Evolutionary conservation across 768 basidiomycete species (phyloP), one percentile per base, ranked within the genome.

Genomic region (Suillus clintonianus): DNA sequence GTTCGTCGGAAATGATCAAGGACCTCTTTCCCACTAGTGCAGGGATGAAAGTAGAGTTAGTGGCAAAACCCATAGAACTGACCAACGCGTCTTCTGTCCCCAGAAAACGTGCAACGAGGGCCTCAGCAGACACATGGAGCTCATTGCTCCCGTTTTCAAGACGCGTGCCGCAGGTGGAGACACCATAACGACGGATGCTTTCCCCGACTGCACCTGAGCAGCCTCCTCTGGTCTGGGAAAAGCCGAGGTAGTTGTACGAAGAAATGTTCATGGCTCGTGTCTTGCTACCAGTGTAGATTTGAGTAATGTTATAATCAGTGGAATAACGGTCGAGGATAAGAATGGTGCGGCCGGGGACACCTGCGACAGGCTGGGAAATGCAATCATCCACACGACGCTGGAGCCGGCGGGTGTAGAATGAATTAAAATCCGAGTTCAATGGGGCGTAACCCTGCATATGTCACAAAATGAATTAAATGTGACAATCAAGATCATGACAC

Each of bases 171-270:
- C 88, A 89, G 0, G 89, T 80, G 3, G 89, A 86, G 19, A 95
- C 77, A 30, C 97, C 97, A 71, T 95, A 96, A 4, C 88, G 86
- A 66, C 81, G 83, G 74, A 99, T 86, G 22, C 83, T 79, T 66
- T 92, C 90, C 72, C 96, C 95, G 9, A 94, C 96, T 6, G 93
- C 94, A 72, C 99, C 97, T 9, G 97, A 94, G 73, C 95, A 97
- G 7, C 92, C 92, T 15, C 97, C 97, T 4, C 86, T 85, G 17
- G 90, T 91, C 73, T 97, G 94, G 0, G 97, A 97, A 72, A 99
- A 99, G 4, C 97, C 97, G 70, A 99, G 94, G 74, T 99, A 99
- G 79, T 99, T 99, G 82, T 99, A 99, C 9, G 95, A 97, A 1
- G 95, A 96, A 68, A 99, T 91, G 76, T 99, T 99, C 69, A 99